Base-by-base conservation (phyloP, 768 basidiomycete species). In the Panaeolus cyanescens region DNA sequence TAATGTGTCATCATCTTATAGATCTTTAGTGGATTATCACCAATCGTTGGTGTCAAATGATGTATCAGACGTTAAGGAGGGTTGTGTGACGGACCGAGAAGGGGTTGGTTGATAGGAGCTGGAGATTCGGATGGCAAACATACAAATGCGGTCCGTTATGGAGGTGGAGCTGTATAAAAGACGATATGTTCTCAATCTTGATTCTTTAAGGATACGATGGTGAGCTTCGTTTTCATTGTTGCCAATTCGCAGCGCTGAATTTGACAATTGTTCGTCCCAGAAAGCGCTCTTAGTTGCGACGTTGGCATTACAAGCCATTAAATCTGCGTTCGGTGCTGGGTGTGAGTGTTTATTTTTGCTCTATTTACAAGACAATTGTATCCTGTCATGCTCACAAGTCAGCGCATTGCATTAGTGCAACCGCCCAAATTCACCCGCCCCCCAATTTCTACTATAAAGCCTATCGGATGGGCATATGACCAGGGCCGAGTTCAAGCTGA, bases 401-500 rank as follows among this genome's bases (percentile, higher is more conserved):
- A 22, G 6, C 8, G 22, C 42, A 45, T 25, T 50, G 10, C 1
- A n/a, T 28, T n/a, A 50, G 45, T 50, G 17, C 45, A 50, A 50
- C 45, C 45, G 8, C 25, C 25, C 13, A 50, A 50, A 13, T 50
- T 50, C 12, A 20, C 45, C 10, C 45, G 45, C 25, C 45, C 45
- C 13, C 45, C 45, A 3, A 50, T 50, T 50, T 50, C 45, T 9
- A 50, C 45, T 15, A 50, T 79, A 9, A 80, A 79, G 62, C 79
- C 77, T 20, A 50, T 68, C 4, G 79, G 78, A 32, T 80, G 79
- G 78, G 73, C 74, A 13, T 65, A 76, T 9, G 71, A 79, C 59
- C 75, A 78, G 56, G 79, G 77, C n/a, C 71, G 69, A 28, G 72
- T 79, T 17, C 79, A 80, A 54, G 78, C 77, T 0, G 71, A 77